These are phyloP conservation scores for Zymoseptoria passerinii DNA, from an alignment of 2,329 filamentous ascomycete species.

Conservation along the genomic window DNA sequence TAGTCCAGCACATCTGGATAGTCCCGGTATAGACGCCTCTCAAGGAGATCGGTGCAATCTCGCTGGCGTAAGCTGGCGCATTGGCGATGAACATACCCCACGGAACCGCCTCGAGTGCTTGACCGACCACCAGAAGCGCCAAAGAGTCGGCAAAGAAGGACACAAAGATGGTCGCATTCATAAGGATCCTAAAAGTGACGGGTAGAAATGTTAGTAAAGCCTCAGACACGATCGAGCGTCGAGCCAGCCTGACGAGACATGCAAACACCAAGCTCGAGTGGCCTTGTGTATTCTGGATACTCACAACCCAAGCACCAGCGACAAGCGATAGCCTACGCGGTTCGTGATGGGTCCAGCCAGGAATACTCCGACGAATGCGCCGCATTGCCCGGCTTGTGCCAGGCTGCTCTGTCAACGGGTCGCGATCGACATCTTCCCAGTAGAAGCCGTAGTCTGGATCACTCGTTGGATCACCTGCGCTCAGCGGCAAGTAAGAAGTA, in stretches of 20 bases:
- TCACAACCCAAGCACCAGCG: slow-evolving; percentile 45
- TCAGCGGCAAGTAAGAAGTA: not conserved
- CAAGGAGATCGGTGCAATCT: slow-evolving; percentile 49
- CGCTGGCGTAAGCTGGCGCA: slow-evolving; percentile 50
- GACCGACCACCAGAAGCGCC: slow-evolving; percentile 40
- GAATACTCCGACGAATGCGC: slow-evolving; percentile 51
- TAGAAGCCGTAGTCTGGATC: not conserved
- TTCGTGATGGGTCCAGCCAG: slow-evolving; percentile 51
- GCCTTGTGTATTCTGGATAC: no score
- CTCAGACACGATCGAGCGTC: no score
- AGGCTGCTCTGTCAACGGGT: slow-evolving; percentile 51
- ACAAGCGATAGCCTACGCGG: slow-evolving; percentile 49
- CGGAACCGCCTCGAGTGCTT: slow-evolving; percentile 51
- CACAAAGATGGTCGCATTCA: slow-evolving; percentile 51
- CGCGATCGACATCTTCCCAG: slow-evolving; percentile 33
- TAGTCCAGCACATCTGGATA: slow-evolving; percentile 55
- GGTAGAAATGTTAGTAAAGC: no score
- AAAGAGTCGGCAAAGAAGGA: slow-evolving; percentile 46
- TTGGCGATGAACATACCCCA: slow-evolving; percentile 57
- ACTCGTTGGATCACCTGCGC: not conserved
- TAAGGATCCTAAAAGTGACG: no score
- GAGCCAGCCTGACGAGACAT: no score
- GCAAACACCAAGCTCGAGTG: no score
- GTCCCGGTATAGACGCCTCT: slow-evolving; percentile 49
- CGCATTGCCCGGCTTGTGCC: slow-evolving; percentile 45